These are phyloP conservation scores for Thermothielavioides terrestris DNA, from an alignment of 495 filamentous ascomycete genomes.

Conservation along the genomic window DNA sequence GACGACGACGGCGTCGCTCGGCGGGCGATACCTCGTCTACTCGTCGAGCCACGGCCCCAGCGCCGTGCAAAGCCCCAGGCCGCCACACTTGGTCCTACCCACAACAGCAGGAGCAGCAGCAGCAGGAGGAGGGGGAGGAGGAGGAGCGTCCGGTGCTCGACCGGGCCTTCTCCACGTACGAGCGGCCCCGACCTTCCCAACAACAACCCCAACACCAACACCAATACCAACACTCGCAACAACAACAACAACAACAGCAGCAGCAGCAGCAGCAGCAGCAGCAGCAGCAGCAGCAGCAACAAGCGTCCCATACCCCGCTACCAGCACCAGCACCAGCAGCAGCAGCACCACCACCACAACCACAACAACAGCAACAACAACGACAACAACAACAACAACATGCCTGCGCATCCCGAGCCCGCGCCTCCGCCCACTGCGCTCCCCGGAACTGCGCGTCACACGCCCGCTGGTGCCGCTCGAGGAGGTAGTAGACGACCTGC, in stretches of 20 bases:
- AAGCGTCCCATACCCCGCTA: too few relatives aligned
- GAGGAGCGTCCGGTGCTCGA: too few relatives aligned
- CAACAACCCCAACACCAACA: neutral
- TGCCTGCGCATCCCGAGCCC: slow-evolving; percentile 17
- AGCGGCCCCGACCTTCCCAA: too few relatives aligned
- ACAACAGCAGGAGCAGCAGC: too few relatives aligned
- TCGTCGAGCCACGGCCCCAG: neutral
- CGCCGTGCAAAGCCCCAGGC: neutral
- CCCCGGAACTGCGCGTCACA: slow-evolving; percentile 20
- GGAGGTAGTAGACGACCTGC: slow-evolving; percentile 20
- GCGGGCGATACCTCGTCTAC: slow-evolving; percentile 3
- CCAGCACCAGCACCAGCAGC: neutral
- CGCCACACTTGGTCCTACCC: neutral
- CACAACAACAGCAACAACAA: neutral
- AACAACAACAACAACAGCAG: neutral
- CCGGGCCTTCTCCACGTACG: too few relatives aligned
- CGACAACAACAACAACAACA: neutral
- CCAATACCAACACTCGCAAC: neutral
- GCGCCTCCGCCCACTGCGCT: slow-evolving; percentile 13
- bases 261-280: neutral
- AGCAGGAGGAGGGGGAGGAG: too few relatives aligned
- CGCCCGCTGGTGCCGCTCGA: slow-evolving; percentile 8
- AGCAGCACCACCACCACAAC: neutral
- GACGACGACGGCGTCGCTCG: neutral
- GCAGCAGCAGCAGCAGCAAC: neutral